Evolutionary conservation across 2,329 filamentous ascomycete species (phyloP).

Genomic region (Tolypocladium paradoxum): DNA sequence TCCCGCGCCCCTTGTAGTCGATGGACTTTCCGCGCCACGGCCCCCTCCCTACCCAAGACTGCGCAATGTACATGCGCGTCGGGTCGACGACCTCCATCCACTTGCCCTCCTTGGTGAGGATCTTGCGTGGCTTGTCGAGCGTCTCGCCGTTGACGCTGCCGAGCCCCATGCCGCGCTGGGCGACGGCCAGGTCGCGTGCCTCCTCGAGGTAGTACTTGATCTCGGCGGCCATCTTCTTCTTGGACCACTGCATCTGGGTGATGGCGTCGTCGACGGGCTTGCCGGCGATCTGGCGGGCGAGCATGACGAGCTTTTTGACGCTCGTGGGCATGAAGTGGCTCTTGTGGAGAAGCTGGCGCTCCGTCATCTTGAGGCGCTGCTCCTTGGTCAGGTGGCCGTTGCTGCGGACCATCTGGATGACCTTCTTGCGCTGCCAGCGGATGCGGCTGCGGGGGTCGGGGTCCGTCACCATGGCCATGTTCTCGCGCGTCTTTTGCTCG

Average conservation of each 20-base stretch:
- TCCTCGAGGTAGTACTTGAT: slow-evolving; percentile 69
- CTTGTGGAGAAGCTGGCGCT: slow-evolving; percentile 44
- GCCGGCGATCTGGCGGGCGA: slow-evolving; percentile 81
- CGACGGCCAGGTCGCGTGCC: slow-evolving; percentile 72
- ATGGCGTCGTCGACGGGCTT: slow-evolving; percentile 94
- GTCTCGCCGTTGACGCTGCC: slow-evolving; percentile 29
- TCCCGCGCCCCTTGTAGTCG: slow-evolving; percentile 68
- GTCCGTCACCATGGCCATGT: slow-evolving; percentile 56
- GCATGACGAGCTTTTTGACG: slow-evolving; percentile 79
- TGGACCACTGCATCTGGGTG: slow-evolving; percentile 86
- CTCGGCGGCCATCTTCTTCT: slow-evolving; percentile 83
- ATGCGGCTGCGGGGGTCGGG: slow-evolving; percentile 62
- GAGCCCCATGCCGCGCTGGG: slow-evolving; percentile 75
- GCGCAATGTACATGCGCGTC: slow-evolving; percentile 77
- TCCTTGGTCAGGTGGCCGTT: slow-evolving; percentile 42
- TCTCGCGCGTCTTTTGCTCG: slow-evolving; percentile 31
- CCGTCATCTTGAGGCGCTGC: slow-evolving; percentile 56
- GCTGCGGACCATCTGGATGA: slow-evolving; percentile 62
- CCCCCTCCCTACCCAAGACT: slow-evolving; percentile 86
- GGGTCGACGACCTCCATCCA: slow-evolving; percentile 61
- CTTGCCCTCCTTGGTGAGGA: slow-evolving; percentile 66
- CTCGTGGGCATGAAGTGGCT: slow-evolving; percentile 71
- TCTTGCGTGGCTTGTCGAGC: slow-evolving; percentile 33
- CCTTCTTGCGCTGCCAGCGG: slow-evolving; percentile 74
- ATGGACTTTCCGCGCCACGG: slow-evolving; percentile 43